Evolutionary conservation across 306 rosid genomes (phyloP).

Genomic region (Aeschynomene evenia): DNA sequence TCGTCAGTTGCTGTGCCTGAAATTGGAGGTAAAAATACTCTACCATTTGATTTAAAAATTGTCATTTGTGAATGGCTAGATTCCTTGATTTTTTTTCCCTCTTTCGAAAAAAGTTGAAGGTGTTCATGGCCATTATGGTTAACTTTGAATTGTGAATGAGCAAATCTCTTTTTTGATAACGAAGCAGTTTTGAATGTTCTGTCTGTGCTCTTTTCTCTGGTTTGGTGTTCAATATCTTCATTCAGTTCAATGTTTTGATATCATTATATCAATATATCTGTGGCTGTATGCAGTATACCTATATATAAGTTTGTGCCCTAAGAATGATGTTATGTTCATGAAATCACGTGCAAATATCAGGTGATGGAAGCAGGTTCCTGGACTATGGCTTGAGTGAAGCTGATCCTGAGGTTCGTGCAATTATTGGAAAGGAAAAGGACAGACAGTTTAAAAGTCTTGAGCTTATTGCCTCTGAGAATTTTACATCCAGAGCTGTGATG

Average conservation of each 20-base stretch:
- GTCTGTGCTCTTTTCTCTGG: not conserved
- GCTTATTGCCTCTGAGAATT: constrained; percentile 98
- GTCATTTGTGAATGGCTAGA: not conserved
- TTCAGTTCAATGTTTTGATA: not conserved
- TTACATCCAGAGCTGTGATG: constrained; percentile 93
- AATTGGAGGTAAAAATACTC: constrained; percentile 52
- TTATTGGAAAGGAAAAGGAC: constrained; percentile 71
- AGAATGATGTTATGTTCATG: constrained; percentile 8
- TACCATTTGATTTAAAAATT: not conserved
- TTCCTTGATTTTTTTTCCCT: not conserved
- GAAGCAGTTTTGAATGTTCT: not conserved
- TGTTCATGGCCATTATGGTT: not conserved
- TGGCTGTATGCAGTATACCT: not conserved
- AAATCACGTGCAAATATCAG: constrained; percentile 37
- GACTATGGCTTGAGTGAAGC: constrained; percentile 75
- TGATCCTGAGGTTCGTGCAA: constrained; percentile 75
- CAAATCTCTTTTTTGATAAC: not conserved
- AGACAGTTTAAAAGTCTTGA: constrained; percentile 89
- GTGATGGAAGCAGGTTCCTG: constrained; percentile 51
- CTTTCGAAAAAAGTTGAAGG: not conserved
- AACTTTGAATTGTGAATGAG: not conserved
- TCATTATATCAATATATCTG: not conserved
- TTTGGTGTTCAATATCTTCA: constrained; percentile 16
- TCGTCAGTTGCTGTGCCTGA: constrained; percentile 47
- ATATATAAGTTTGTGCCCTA: not conserved